phyloP scores from a whole-genome alignment of 768 basidiomycete genomes.

The Coprinopsis sp. region DNA sequence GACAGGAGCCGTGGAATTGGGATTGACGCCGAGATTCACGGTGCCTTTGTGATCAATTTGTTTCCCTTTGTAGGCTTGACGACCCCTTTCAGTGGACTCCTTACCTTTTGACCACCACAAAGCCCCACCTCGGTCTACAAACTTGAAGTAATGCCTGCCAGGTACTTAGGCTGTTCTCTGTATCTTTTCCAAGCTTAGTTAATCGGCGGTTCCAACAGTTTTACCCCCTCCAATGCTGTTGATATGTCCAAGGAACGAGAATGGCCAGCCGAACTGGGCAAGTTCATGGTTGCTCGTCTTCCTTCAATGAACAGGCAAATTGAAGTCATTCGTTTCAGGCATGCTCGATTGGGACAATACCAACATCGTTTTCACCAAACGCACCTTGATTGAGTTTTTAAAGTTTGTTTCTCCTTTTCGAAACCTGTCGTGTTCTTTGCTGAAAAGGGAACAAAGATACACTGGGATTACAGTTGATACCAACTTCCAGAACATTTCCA shows the following conservation, averaged over 20 bases:
- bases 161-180: no score
- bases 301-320: conserved; percentile 1
- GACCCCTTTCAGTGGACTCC: neutral
- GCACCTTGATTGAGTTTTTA: conserved; percentile 70
- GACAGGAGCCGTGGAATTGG: neutral
- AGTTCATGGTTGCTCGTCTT: conserved; percentile 10
- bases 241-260: conserved; percentile 67
- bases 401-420: conserved; percentile 42
- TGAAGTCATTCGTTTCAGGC: conserved; percentile 33
- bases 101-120: neutral
- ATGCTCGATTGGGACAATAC: conserved; percentile 80
- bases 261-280: conserved; percentile 67
- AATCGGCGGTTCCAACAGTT: conserved; percentile 45
- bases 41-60: conserved; percentile 3
- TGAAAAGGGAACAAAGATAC: conserved; percentile 41
- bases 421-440: conserved; percentile 2
- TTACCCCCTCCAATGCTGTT: conserved; percentile 49
- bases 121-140: neutral
- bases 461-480: conserved; percentile 73
- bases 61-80: conserved; percentile 4
- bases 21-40: conserved; percentile 5
- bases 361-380: conserved; percentile 75
- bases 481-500: conserved; percentile 67
- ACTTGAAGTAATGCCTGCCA: conserved; percentile 33
- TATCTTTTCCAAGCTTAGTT: no score